phyloP scores from a whole-genome alignment of 2,329 filamentous ascomycete genomes.

The Phaeosphaeriaceae sp. region DNA sequence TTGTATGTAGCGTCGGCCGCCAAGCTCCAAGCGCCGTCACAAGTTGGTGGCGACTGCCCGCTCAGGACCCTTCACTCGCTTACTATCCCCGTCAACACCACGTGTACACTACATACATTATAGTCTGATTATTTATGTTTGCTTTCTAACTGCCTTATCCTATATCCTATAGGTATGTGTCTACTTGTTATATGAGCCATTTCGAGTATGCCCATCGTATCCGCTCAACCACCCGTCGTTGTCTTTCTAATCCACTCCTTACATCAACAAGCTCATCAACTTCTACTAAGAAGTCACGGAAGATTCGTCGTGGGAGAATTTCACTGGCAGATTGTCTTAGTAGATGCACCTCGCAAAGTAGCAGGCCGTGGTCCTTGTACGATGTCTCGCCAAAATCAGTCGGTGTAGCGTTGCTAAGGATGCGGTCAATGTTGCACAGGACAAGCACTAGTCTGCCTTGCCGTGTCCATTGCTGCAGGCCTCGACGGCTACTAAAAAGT shows the following conservation, averaged over 20 bases:
- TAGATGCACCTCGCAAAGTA: slow-evolving; percentile 88
- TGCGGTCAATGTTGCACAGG: slow-evolving; percentile 85
- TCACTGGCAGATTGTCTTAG: slow-evolving; percentile 71
- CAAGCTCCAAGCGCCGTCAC: slow-evolving; percentile 16
- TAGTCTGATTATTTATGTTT: no score
- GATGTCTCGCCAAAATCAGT: slow-evolving; percentile 76
- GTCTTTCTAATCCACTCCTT: slow-evolving; percentile 74
- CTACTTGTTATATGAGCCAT: slow-evolving; percentile 59
- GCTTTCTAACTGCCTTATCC: no score
- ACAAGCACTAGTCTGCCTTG: slow-evolving; percentile 76
- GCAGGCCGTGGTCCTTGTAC: slow-evolving; percentile 89
- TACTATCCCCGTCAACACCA: background rate
- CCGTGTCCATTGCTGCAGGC: slow-evolving; percentile 68
- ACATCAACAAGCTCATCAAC: slow-evolving; percentile 85
- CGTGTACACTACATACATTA: no score
- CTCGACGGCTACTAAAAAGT: slow-evolving; percentile 72
- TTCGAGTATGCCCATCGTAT: slow-evolving; percentile 90
- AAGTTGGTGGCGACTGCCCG: background rate
- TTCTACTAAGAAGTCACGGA: slow-evolving; percentile 87
- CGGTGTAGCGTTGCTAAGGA: slow-evolving; percentile 57
- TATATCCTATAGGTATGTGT: background rate
- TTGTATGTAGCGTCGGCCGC: slow-evolving; percentile 19
- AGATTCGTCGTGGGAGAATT: slow-evolving; percentile 75
- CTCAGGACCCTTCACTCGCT: background rate
- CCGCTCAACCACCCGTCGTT: slow-evolving; percentile 78